Evolutionary conservation across 139 green algal genomes (phyloP).

Genomic region (Yamagishiella unicocca): DNA sequence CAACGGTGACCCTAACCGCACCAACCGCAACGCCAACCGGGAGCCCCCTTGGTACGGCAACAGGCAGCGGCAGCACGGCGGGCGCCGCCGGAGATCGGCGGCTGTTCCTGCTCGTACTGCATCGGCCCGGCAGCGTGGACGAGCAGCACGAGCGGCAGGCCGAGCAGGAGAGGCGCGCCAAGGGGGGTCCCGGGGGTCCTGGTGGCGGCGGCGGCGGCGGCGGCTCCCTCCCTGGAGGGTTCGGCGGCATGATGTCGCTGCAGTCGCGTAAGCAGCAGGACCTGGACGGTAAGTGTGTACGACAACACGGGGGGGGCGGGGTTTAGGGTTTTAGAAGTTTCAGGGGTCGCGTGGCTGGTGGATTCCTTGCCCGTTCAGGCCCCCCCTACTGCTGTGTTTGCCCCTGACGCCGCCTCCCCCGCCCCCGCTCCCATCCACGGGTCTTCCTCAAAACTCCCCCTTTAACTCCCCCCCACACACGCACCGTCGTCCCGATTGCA

Average conservation of each 20-base stretch:
- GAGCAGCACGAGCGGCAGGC: constrained; percentile 20
- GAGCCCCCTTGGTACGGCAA: not conserved
- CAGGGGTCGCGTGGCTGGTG: too few relatives aligned
- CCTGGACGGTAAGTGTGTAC: constrained; percentile 29
- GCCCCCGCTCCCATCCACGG: too few relatives aligned
- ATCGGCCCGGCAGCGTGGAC: constrained; percentile 54
- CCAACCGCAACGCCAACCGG: not conserved
- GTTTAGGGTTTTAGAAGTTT: too few relatives aligned
- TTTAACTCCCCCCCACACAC: too few relatives aligned
- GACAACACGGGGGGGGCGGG: too few relatives aligned
- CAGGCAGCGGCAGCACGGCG: not conserved
- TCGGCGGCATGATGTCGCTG: constrained; percentile 13
- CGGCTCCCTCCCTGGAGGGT: not conserved
- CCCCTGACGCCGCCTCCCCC: too few relatives aligned
- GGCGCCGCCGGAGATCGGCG: not conserved
- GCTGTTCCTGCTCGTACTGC: constrained; percentile 68
- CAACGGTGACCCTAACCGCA: not conserved
- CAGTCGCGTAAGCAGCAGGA: constrained; percentile 27
- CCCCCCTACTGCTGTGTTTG: too few relatives aligned
- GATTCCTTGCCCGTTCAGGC: too few relatives aligned
- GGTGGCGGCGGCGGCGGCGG: not conserved
- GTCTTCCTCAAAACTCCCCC: too few relatives aligned
- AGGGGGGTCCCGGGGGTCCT: not conserved
- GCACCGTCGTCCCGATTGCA: not conserved
- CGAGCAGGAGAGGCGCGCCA: not conserved